Evolutionary conservation across 1,284 basidiomycete species (phyloP).

Genomic region (Cryptococcus amylolentus): DNA sequence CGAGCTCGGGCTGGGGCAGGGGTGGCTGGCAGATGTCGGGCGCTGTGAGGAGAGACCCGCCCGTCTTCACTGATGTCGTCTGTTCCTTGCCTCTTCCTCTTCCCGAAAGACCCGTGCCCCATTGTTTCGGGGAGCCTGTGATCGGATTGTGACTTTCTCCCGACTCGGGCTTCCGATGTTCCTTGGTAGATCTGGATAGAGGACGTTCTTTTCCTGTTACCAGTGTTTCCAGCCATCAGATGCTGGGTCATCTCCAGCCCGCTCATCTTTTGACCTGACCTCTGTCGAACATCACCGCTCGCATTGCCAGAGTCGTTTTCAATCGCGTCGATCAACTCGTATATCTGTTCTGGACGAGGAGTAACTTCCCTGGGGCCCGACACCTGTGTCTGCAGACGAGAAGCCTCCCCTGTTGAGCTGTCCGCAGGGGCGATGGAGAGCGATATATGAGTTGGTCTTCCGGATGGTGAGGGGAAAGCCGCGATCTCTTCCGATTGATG

Average conservation of each 20-base stretch:
- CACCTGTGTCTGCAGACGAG: too few relatives aligned
- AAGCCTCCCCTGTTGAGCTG: too few relatives aligned
- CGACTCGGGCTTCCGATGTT: not conserved
- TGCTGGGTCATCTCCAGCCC: conserved; percentile 9
- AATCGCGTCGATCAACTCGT: too few relatives aligned
- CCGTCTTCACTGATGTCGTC: not conserved
- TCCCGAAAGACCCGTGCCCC: too few relatives aligned
- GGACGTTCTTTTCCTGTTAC: not conserved
- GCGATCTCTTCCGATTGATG: not conserved
- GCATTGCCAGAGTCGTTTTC: too few relatives aligned
- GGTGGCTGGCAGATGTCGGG: not conserved
- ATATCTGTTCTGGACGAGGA: too few relatives aligned
- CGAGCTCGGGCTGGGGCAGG: not conserved
- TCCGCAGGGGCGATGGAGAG: not conserved
- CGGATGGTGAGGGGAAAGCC: not conserved
- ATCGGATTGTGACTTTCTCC: not conserved
- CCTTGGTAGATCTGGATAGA: not conserved
- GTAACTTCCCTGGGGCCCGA: too few relatives aligned
- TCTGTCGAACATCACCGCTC: too few relatives aligned
- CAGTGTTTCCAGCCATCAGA: not conserved
- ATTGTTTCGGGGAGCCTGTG: too few relatives aligned
- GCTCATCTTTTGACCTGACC: not conserved
- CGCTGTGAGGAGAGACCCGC: not conserved
- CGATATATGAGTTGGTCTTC: not conserved
- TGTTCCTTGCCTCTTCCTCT: not conserved